phyloP scores from a whole-genome alignment of 495 filamentous ascomycete genomes.

The Evernia prunastri region DNA sequence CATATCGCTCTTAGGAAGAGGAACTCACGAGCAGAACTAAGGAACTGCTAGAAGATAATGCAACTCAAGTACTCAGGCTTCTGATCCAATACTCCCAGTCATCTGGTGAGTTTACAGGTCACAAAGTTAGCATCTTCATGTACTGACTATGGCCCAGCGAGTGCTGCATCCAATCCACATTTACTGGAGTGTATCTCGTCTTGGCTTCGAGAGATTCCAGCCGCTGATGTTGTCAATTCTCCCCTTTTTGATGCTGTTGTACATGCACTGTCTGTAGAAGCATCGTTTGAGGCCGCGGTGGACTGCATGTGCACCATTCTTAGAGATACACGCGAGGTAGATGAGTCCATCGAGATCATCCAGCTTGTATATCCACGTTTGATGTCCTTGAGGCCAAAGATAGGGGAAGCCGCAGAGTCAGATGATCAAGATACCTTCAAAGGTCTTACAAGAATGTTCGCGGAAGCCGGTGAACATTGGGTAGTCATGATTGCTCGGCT shows the following conservation, averaged over 20 bases:
- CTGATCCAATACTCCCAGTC: constrained; percentile 85
- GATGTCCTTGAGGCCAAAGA: constrained; percentile 70
- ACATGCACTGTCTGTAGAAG: constrained; percentile 63
- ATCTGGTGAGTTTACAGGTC: constrained; percentile 55
- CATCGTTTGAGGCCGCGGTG: constrained; percentile 80
- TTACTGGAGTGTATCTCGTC: constrained; percentile 92
- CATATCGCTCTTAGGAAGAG: constrained; percentile 67
- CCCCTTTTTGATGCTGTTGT: constrained; percentile 77
- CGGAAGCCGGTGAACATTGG: constrained; percentile 93
- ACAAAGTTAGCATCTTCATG: constrained; percentile 3
- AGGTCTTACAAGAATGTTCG: constrained; percentile 79
- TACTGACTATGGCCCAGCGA: constrained; percentile 30
- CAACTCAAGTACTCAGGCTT: constrained; percentile 73
- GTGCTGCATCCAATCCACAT: constrained; percentile 79
- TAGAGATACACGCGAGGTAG: constrained; percentile 83
- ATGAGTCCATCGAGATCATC: constrained; percentile 71
- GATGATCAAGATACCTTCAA: constrained; percentile 86
- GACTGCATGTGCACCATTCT: constrained; percentile 90
- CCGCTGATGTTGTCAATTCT: constrained; percentile 75
- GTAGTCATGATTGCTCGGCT: constrained; percentile 80
- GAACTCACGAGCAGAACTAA: constrained; percentile 73
- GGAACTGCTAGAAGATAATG: constrained; percentile 86
- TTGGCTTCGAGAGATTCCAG: constrained; percentile 87
- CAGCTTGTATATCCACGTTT: constrained; percentile 78
- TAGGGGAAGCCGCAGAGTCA: constrained; percentile 63